Percentiles rank a stretch among this genome's conserved stretches.
Conservation (phyloP, 106 monocot species). For the Cymbidium sinense region DNA sequence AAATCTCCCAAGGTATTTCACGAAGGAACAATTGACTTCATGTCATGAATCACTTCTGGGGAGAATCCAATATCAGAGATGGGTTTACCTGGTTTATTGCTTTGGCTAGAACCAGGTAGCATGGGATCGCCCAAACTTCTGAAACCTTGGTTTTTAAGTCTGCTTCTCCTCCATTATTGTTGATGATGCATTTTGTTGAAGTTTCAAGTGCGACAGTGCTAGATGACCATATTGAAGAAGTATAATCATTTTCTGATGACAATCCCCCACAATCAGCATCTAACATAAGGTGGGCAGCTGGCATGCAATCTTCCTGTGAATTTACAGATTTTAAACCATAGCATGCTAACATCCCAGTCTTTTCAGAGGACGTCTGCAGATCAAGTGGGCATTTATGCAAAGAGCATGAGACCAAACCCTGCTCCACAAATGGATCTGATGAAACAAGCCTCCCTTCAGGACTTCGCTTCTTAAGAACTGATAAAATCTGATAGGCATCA, state of each 20-base stretch:
- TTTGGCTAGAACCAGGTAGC: not conserved
- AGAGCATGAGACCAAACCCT: not conserved
- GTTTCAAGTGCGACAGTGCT: not conserved
- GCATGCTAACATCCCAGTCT: not conserved
- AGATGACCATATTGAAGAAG: not conserved
- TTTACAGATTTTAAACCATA: not conserved
- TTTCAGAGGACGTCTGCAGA: conserved; percentile 2
- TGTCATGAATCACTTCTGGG: not conserved
- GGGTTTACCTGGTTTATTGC: not conserved
- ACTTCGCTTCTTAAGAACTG: conserved; percentile 2
- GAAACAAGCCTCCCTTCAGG: not conserved
- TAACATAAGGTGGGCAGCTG: not conserved
- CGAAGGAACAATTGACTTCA: not conserved
- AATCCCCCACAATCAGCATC: not conserved
- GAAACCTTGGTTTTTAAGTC: too few relatives aligned
- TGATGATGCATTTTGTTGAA: not conserved
- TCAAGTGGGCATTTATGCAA: not conserved
- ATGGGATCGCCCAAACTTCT: too few relatives aligned
- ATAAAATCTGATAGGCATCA: conserved; percentile 5
- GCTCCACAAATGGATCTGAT: not conserved
- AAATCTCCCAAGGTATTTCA: not conserved
- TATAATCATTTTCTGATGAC: not conserved
- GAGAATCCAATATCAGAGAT: not conserved
- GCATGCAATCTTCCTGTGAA: not conserved
- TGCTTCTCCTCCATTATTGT: too few relatives aligned